phyloP scores from a whole-genome alignment of 164 flowering plant genomes.

The Nymphaea thermarum region DNA sequence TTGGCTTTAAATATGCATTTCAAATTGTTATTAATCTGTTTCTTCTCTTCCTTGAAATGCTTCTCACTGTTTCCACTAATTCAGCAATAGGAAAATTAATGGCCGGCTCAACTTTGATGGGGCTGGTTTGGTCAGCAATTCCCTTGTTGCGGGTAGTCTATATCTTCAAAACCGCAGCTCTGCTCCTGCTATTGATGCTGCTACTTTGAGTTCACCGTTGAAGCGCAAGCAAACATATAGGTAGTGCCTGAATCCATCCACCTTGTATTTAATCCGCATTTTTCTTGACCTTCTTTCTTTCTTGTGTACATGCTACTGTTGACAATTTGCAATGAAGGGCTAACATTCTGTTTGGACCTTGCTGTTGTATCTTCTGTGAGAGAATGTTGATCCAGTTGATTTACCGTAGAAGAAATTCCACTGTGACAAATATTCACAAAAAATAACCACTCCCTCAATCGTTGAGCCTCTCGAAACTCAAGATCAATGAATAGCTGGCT shows the following conservation, averaged over 20 bases:
- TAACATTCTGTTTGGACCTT: constrained; percentile 36
- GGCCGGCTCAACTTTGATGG: constrained; percentile 66
- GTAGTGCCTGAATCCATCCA: constrained; percentile 6
- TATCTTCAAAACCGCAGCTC: constrained; percentile 51
- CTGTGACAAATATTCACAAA: constrained; percentile 17
- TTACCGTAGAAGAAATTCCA: constrained; percentile 24
- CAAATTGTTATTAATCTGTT: background rate
- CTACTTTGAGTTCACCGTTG: constrained; percentile 14
- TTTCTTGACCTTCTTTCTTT: too few species aligned
- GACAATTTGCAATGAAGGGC: constrained; percentile 24
- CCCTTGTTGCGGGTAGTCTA: constrained; percentile 79
- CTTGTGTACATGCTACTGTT: constrained; percentile 11
- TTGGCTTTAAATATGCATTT: background rate
- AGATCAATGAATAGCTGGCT: too few species aligned
- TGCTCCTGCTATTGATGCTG: constrained; percentile 28
- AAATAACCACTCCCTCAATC: background rate
- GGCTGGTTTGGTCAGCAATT: constrained; percentile 76
- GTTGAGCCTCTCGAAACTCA: too few species aligned
- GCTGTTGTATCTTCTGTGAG: constrained; percentile 17
- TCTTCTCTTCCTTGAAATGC: background rate
- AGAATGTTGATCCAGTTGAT: constrained; percentile 3
- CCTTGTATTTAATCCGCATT: too few species aligned
- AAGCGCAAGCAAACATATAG: constrained; percentile 50
- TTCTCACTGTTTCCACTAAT: constrained; percentile 16
- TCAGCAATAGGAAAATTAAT: constrained; percentile 35